phyloP scores from a whole-genome alignment of 2,329 filamentous ascomycete genomes.

The Paecilomyces fulvus region DNA sequence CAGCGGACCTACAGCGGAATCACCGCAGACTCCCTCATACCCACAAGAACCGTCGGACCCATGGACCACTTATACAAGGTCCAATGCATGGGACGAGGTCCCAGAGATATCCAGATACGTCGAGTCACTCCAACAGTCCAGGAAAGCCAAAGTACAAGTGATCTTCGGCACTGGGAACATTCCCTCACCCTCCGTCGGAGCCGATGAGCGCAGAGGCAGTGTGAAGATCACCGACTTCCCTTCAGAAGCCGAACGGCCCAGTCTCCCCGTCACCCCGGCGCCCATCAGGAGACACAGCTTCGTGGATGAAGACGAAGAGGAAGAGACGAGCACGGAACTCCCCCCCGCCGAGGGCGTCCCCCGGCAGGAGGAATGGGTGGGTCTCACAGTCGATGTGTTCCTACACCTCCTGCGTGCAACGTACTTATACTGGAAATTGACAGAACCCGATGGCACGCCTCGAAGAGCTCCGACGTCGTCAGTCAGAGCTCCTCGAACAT shows the following conservation, averaged over 20 bases:
- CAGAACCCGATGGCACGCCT: constrained; percentile 65
- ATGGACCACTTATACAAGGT: constrained; percentile 66
- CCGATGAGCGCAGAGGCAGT: constrained; percentile 40
- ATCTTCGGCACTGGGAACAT: constrained; percentile 12
- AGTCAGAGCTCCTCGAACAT: constrained; percentile 53
- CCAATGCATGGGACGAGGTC: constrained; percentile 89
- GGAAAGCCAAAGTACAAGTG: constrained; percentile 42
- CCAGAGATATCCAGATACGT: constrained; percentile 85
- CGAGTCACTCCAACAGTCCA: constrained; percentile 61
- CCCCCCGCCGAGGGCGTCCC: constrained; percentile 77
- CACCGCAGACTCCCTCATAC: constrained; percentile 15
- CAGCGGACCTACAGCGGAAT: constrained; percentile 1
- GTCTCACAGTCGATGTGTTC: constrained; percentile 48
- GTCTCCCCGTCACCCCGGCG: constrained; percentile 82
- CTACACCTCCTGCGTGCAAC: constrained; percentile 33
- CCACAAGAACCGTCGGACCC: constrained; percentile 42
- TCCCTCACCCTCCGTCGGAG: constrained; percentile 14
- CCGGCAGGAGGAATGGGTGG: constrained; percentile 87
- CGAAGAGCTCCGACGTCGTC: constrained; percentile 59
- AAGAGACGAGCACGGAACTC: constrained; percentile 43
- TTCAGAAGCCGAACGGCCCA: constrained; percentile 70
- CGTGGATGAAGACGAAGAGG: constrained; percentile 55
- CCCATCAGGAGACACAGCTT: constrained; percentile 62
- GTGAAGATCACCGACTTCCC: constrained; percentile 82
- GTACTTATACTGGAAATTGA: constrained; percentile 39